Percentiles rank a stretch among this genome's conserved stretches.
These are phyloP conservation scores for Clonostachys byssicola DNA, from an alignment of 2,329 filamentous ascomycete species.

Conservation along the genomic window DNA sequence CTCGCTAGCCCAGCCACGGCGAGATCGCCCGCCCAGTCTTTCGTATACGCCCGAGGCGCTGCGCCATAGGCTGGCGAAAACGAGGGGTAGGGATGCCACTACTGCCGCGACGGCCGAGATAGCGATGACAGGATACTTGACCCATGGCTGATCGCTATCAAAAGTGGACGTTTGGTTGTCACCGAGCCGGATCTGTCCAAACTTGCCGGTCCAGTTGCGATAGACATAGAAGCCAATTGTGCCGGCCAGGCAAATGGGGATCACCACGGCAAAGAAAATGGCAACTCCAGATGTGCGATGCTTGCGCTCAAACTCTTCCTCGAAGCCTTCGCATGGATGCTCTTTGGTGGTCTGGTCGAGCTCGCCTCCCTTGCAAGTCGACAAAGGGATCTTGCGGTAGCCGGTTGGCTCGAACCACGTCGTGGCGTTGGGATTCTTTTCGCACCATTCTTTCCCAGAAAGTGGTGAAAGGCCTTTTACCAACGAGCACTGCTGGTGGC, in stretches of 20 bases:
- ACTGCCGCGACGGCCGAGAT: constrained; percentile 62
- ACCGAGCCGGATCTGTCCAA: constrained; percentile 87
- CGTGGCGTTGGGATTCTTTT: constrained; percentile 59
- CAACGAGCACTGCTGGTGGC: constrained; percentile 71
- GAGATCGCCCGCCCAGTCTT: constrained; percentile 34
- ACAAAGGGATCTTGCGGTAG: constrained; percentile 85
- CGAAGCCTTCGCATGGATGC: constrained; percentile 68
- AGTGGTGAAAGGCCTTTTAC: constrained; percentile 68
- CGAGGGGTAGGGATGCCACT: constrained; percentile 60
- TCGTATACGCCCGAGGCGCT: constrained; percentile 47
- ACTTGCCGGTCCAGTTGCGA: constrained; percentile 81
- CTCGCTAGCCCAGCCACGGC: constrained; percentile 46
- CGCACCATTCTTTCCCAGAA: constrained; percentile 45
- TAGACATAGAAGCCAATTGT: constrained; percentile 81
- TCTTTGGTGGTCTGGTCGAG: constrained; percentile 60
- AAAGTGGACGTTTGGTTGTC: constrained; percentile 53
- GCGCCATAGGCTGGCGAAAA: constrained; percentile 71
- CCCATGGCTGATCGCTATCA: constrained; percentile 69
- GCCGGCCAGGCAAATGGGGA: constrained; percentile 69
- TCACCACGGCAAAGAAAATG: constrained; percentile 80
- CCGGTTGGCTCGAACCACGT: constrained; percentile 84
- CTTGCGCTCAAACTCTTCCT: constrained; percentile 73
- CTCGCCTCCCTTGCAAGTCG: constrained; percentile 75
- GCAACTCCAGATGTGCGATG: constrained; percentile 66
- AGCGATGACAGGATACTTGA: constrained; percentile 78